phyloP scores from a whole-genome alignment of 352 stramenopile genomes.

The Globisporangium iwayamae region DNA sequence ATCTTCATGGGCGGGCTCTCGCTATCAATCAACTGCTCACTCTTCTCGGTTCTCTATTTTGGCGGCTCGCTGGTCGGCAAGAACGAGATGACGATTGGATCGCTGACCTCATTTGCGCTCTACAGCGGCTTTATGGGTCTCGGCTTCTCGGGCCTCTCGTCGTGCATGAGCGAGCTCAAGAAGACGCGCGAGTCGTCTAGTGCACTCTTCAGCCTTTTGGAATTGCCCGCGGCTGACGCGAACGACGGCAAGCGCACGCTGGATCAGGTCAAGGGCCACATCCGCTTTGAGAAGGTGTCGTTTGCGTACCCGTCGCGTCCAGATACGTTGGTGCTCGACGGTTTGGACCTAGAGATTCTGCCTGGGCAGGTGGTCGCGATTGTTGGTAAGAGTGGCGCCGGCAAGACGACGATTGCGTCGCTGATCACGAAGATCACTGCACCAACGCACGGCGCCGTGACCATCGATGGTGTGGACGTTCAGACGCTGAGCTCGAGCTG shows the following conservation, averaged over 20 bases:
- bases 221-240: constrained; percentile 27
- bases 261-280: constrained; percentile 47
- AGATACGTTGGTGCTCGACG: constrained; percentile 64
- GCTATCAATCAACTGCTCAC: constrained; percentile 85
- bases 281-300: constrained; percentile 78
- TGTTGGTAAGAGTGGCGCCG: constrained; percentile 80
- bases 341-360: constrained; percentile 62
- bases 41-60: constrained; percentile 90
- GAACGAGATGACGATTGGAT: constrained; percentile 87
- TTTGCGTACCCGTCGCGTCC: constrained; percentile 81
- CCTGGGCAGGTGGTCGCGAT: constrained; percentile 83
- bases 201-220: constrained; percentile 69
- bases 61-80: constrained; percentile 81
- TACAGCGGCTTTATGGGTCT: constrained; percentile 91
- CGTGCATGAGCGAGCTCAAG: constrained; percentile 75
- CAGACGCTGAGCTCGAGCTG: constrained; percentile 58
- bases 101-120: constrained; percentile 87
- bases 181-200: constrained; percentile 70
- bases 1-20: constrained; percentile 89
- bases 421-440: constrained; percentile 79
- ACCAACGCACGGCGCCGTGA: constrained; percentile 52
- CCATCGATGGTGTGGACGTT: constrained; percentile 72
- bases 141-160: constrained; percentile 85
- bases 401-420: constrained; percentile 81
- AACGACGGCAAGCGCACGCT: constrained; percentile 40